Evolutionary conservation across 257 asterid species (phyloP).

Genomic region (Thymus mandschuricus): DNA sequence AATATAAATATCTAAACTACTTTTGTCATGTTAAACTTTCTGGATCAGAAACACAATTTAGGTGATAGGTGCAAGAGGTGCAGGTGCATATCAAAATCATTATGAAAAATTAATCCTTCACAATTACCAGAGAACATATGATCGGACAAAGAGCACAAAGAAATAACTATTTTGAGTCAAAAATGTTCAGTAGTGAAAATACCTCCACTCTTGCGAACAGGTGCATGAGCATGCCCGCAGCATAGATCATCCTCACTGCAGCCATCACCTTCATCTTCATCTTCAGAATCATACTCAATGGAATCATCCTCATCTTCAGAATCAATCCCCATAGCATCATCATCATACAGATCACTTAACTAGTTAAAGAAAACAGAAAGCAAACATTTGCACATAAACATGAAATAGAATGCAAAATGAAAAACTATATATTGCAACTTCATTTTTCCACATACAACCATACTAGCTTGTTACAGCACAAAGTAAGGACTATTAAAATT

Average conservation of each 20-base stretch:
- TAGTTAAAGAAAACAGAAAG: constrained; percentile 50
- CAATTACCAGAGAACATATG: constrained; percentile 1
- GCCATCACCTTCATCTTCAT: constrained; percentile 47
- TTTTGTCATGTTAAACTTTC: background rate
- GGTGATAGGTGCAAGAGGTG: background rate
- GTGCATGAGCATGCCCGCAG: constrained; percentile 52
- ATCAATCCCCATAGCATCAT: constrained; percentile 43
- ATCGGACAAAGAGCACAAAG: background rate
- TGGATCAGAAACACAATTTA: background rate
- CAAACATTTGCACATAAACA: background rate
- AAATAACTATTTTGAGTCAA: background rate
- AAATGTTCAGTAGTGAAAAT: constrained; percentile 22
- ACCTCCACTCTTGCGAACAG: constrained; percentile 81
- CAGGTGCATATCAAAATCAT: background rate
- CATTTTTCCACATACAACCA: constrained; percentile 10
- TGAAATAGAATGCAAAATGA: background rate
- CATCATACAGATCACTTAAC: constrained; percentile 56
- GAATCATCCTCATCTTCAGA: constrained; percentile 57
- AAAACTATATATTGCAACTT: background rate
- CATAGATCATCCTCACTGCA: constrained; percentile 56
- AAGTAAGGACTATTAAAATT: background rate
- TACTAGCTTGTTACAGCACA: background rate
- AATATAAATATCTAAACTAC: background rate
- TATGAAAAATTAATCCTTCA: background rate
- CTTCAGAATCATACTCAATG: constrained; percentile 22